A percentile compares a stretch with the other conserved stretches of the same genome.
Conservation (phyloP, 805 yeast species). For the Kockiozyma suomiensis region DNA sequence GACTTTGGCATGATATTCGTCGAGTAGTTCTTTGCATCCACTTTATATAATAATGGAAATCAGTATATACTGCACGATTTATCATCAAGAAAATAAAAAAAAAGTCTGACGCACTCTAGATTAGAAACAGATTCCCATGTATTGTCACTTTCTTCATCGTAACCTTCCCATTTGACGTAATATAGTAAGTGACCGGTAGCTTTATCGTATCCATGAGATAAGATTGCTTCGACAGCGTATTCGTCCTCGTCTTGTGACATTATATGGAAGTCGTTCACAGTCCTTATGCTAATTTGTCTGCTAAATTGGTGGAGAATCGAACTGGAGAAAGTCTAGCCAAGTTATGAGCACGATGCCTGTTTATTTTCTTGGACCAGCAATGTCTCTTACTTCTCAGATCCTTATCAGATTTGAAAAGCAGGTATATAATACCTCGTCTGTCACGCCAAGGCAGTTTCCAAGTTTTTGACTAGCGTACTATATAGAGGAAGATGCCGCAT, state of each 20-base stretch:
- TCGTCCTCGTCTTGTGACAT: neutral
- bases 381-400: too few relatives aligned
- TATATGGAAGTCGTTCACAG: too few relatives aligned
- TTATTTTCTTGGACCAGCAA: too few relatives aligned
- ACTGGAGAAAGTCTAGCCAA: neutral
- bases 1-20: slow-evolving; percentile 1
- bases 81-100: neutral
- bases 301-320: neutral
- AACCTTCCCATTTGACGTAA: slow-evolving; percentile 8
- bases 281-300: too few relatives aligned
- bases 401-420: too few relatives aligned
- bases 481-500: too few relatives aligned
- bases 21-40: neutral
- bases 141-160: neutral
- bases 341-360: neutral
- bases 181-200: neutral
- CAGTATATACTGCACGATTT: too few relatives aligned
- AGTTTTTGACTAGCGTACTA: too few relatives aligned
- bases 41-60: too few relatives aligned
- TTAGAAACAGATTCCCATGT: slow-evolving; percentile 4
- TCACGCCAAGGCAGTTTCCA: too few relatives aligned
- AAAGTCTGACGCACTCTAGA: neutral
- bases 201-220: neutral
- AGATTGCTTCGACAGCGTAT: slow-evolving; percentile 2
- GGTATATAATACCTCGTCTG: too few relatives aligned